A percentile compares a stretch with the other conserved stretches of the same genome.
Evolutionary conservation across 495 filamentous ascomycete genomes (phyloP).

Genomic region (Elasticomyces elasticus): DNA sequence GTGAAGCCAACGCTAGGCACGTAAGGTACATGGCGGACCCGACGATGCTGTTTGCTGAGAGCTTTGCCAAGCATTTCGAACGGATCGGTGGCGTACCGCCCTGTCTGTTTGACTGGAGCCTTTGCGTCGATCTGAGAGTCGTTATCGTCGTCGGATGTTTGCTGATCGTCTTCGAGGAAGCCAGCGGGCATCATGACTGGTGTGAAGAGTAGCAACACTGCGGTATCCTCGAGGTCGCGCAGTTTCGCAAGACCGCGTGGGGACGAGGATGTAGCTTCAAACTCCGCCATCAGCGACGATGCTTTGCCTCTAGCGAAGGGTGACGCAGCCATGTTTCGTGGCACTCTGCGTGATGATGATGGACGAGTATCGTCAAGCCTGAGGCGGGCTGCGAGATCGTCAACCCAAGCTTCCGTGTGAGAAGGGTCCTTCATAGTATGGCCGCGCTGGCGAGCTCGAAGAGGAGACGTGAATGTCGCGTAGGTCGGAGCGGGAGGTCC

Average conservation of each 20-base stretch:
- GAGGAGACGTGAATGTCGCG: conserved; percentile 17
- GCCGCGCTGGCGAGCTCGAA: conserved; percentile 9
- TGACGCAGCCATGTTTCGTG: background rate
- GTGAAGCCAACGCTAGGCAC: conserved; percentile 29
- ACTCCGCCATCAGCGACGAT: conserved; percentile 2
- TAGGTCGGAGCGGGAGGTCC: conserved; percentile 10
- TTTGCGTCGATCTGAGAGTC: background rate
- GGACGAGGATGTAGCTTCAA: background rate
- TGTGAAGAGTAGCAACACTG: conserved; percentile 18
- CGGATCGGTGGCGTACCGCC: conserved; percentile 24
- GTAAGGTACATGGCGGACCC: conserved; percentile 34
- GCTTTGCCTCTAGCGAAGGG: background rate
- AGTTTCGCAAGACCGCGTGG: background rate
- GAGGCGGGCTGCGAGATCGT: background rate
- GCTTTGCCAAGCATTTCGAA: conserved; percentile 35
- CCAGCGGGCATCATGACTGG: conserved; percentile 12
- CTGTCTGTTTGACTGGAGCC: background rate
- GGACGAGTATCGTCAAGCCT: conserved; percentile 1
- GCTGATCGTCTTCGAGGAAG: background rate
- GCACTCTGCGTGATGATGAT: background rate
- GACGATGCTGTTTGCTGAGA: conserved; percentile 24
- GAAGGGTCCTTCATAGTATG: conserved; percentile 11
- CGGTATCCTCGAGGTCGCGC: background rate
- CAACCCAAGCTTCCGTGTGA: conserved; percentile 7
- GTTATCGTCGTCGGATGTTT: background rate